Conservation (phyloP, 139 green algal species). For the Chlorella sp. region DNA sequence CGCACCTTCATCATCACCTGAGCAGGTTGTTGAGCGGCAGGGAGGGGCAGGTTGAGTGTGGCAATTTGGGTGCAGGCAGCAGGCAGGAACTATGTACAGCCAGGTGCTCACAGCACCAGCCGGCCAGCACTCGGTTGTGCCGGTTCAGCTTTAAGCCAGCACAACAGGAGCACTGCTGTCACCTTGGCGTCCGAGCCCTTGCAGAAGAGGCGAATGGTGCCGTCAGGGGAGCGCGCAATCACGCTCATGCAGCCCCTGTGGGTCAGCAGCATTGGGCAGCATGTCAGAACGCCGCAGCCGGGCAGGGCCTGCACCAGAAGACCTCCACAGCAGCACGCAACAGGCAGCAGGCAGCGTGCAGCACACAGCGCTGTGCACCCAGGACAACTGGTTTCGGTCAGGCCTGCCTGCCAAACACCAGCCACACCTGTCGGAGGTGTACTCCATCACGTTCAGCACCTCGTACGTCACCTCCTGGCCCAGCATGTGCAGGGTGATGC, state of each 20-base stretch:
- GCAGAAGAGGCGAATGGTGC: constrained; percentile 81
- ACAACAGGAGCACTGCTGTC: no score
- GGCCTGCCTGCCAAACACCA: not conserved
- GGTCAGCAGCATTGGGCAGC: not conserved
- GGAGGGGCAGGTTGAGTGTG: no score
- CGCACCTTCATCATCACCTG: constrained; percentile 70
- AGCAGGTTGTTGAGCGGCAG: no score
- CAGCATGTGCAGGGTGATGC: constrained; percentile 54
- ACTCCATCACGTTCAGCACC: constrained; percentile 94
- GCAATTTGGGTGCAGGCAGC: no score
- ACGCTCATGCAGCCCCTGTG: constrained; percentile 64
- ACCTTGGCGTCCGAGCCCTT: constrained; percentile 89
- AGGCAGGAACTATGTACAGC: no score
- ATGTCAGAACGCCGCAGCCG: no score
- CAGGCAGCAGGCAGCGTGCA: not conserved
- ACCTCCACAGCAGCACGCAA: not conserved
- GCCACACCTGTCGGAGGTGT: constrained; percentile 74
- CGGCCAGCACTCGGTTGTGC: no score
- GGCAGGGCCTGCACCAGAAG: no score
- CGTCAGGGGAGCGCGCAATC: constrained; percentile 68
- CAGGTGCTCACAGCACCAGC: no score
- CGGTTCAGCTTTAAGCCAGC: no score
- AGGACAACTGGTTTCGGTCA: not conserved
- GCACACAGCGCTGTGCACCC: not conserved
- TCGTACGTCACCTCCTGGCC: constrained; percentile 73